Conservation (phyloP, 1,139 yeast species). For the Torulaspora globosa region DNA sequence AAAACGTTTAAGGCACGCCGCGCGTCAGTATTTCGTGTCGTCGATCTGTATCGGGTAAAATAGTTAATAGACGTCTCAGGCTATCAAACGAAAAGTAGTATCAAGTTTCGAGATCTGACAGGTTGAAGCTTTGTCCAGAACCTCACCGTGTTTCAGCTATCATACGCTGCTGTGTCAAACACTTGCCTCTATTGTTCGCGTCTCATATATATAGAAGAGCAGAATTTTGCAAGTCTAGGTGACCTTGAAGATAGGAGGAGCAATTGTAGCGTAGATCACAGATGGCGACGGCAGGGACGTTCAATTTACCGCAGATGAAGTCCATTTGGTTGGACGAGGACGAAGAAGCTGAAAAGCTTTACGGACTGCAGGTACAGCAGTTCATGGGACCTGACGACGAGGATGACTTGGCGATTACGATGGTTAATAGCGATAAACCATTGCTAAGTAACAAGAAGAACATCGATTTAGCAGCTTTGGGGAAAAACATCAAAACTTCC, state of each 20-base stretch:
- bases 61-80: slow-evolving; percentile 2
- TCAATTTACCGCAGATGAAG: slow-evolving; percentile 35
- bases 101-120: too few species aligned
- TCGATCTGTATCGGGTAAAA: slow-evolving; percentile 1
- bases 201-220: slow-evolving; percentile 4
- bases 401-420: slow-evolving; percentile 29
- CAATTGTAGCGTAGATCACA: background rate
- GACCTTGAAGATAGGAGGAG: background rate
- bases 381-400: slow-evolving; percentile 29
- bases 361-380: slow-evolving; percentile 31
- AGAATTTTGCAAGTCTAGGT: too few species aligned
- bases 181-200: background rate
- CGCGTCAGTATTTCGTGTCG: slow-evolving; percentile 1
- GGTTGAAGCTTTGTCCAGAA: background rate
- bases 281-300: slow-evolving; percentile 11
- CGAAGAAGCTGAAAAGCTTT: slow-evolving; percentile 32
- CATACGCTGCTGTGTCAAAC: background rate
- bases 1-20: background rate
- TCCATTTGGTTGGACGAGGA: slow-evolving; percentile 43
- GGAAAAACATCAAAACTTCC: slow-evolving; percentile 1
- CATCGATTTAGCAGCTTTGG: slow-evolving; percentile 37
- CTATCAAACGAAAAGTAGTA: background rate
- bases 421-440: slow-evolving; percentile 37
- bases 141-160: slow-evolving; percentile 4
- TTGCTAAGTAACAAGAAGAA: slow-evolving; percentile 32